Base-by-base conservation (phyloP, 164 flowering plant genomes). In the Liquidambar formosana region DNA sequence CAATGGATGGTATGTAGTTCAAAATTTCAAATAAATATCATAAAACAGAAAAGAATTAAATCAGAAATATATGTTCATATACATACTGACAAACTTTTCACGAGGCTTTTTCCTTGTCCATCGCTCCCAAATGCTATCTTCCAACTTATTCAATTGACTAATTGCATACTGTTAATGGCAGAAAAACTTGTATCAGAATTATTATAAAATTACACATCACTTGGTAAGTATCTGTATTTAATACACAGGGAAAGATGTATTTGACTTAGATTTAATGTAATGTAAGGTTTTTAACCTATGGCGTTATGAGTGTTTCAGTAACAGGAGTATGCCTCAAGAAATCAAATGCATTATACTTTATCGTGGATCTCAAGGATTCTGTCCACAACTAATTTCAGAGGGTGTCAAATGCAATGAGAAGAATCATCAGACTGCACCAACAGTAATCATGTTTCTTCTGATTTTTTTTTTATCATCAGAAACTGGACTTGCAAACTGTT, bases 101-200 rank as follows among this genome's bases (percentile, higher is more conserved):
- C 66, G 84, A 61, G 88, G 83, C 71, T 58, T 86, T 77, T 79
- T 88, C 80, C 65, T 78, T 48, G 77, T 69, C 99, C 99, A 93
- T 44, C 81, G 80, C 72, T 89, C 92, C 89, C 86, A 82, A 53
- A 96, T 93, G 86, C 88, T 90, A 49, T 93, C 98, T 83, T 96
- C 99, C 86, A 96, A 71, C 72, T 84, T 93, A 76, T 77, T 89
- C 65, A 96, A 81, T 45, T 96, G 99, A 79, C 89, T 90, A 57
- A 93, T 79, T 48, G 94, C 97, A 81, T 96, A 93, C 98, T 95
- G 88, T 72, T 12, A 58, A 59, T 33, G 65, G 21, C 38, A 68
- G 9, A 68, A 67, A 52, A 68, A 41, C 41, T 49, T 15, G 28
- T 25, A 66, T 72, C 64, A 77, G 68, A 71, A 58, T 4, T 26